phyloP scores from a whole-genome alignment of 345 rosid genomes.

The Pistacia integerrima region DNA sequence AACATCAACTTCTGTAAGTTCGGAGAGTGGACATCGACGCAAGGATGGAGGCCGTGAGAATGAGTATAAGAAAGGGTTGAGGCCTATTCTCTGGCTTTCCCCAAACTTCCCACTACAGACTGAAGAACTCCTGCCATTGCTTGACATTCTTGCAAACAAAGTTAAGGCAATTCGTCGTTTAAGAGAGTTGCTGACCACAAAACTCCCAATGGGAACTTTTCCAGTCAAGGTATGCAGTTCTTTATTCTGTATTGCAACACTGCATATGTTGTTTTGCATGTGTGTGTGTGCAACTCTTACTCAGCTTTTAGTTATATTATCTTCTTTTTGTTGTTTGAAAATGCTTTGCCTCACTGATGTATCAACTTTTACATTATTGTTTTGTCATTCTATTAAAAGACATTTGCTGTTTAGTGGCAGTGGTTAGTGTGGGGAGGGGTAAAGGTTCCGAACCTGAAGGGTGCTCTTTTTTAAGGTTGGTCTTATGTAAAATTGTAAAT shows the following conservation, averaged over 20 bases:
- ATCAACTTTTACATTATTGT: neutral
- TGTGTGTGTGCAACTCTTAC: neutral
- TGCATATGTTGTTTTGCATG: neutral
- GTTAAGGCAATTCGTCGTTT: slow-evolving; percentile 97
- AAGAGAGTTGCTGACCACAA: slow-evolving; percentile 91
- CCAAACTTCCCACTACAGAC: slow-evolving; percentile 84
- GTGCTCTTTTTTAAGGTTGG: neutral
- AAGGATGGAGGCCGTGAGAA: slow-evolving; percentile 75
- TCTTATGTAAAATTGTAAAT: neutral
- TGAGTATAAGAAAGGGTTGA: slow-evolving; percentile 89
- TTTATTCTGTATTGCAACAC: neutral
- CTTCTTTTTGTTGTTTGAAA: neutral
- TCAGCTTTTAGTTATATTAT: neutral
- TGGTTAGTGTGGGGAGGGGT: neutral
- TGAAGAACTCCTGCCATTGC: slow-evolving; percentile 93
- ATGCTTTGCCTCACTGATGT: slow-evolving; percentile 1
- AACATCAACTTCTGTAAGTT: slow-evolving; percentile 46
- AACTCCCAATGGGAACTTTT: slow-evolving; percentile 90
- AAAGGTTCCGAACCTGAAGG: neutral
- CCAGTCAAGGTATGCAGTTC: slow-evolving; percentile 81
- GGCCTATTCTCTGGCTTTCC: slow-evolving; percentile 96
- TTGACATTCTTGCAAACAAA: slow-evolving; percentile 96
- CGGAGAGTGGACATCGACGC: slow-evolving; percentile 47
- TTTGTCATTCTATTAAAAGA: neutral
- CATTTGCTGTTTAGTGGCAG: neutral